A percentile compares a stretch with the other conserved stretches of the same genome.
Conservation (phyloP, 1,284 basidiomycete genomes). For the Irpex rosettiformis region DNA sequence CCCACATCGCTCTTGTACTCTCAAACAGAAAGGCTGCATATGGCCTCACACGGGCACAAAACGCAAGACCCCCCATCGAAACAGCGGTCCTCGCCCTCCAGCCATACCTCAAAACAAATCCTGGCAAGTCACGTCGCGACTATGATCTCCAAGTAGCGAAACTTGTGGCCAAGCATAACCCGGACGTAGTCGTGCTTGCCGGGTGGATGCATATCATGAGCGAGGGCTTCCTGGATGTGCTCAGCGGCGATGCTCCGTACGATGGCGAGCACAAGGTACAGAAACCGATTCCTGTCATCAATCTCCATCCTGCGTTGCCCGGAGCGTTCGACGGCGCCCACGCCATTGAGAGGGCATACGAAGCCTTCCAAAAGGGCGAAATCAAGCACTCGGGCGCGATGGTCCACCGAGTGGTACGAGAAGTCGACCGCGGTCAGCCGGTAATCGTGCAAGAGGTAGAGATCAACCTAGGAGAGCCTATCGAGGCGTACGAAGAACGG, state of each 20-base stretch:
- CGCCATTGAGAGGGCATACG: constrained; percentile 87
- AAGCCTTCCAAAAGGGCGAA: constrained; percentile 83
- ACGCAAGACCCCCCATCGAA: constrained; percentile 72
- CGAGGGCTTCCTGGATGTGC: constrained; percentile 49
- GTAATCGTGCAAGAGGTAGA: constrained; percentile 79
- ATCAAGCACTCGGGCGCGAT: constrained; percentile 82
- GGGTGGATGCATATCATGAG: constrained; percentile 97
- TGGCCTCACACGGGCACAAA: constrained; percentile 78
- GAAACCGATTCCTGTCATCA: constrained; percentile 83
- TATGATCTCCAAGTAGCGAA: constrained; percentile 87
- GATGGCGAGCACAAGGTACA: constrained; percentile 28
- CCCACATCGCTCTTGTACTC: constrained; percentile 79
- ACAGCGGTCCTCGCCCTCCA: constrained; percentile 85
- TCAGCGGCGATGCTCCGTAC: constrained; percentile 37
- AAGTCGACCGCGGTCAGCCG: constrained; percentile 92
- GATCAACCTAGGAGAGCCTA: constrained; percentile 69
- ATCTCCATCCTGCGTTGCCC: constrained; percentile 94
- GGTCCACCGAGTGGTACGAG: constrained; percentile 92
- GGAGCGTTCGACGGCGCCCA: constrained; percentile 92
- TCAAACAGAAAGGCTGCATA: constrained; percentile 93
- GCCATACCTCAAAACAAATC: constrained; percentile 76
- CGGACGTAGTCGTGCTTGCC: constrained; percentile 89
- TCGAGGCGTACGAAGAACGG: constrained; percentile 75
- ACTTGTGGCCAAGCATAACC: constrained; percentile 59
- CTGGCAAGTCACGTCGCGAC: constrained; percentile 73